Conservation (phyloP, 2,329 filamentous ascomycete genomes). For the Botrytis medusae region DNA sequence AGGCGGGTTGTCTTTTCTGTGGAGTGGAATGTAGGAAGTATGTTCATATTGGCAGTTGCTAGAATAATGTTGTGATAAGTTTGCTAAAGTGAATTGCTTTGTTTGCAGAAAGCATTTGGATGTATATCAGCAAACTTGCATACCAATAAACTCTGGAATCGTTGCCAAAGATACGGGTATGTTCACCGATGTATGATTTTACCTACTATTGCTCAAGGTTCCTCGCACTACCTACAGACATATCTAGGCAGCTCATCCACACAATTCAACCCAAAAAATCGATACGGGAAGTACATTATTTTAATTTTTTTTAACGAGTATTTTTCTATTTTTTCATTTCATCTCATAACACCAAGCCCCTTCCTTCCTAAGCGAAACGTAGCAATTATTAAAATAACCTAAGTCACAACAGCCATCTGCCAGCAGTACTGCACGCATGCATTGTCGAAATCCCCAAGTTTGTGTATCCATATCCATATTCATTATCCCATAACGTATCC, state of each 20-base stretch:
- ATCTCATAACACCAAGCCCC: background rate
- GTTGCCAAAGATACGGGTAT: background rate
- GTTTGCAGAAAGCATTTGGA: too few relatives aligned
- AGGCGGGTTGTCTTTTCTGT: background rate
- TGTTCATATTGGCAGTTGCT: background rate
- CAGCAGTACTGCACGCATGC: background rate
- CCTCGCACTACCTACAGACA: background rate
- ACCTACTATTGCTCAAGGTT: background rate
- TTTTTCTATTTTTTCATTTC: background rate
- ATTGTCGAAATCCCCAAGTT: background rate
- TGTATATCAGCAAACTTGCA: background rate
- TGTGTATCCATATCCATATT: background rate
- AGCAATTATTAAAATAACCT: background rate
- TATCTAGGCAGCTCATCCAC: background rate
- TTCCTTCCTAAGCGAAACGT: background rate
- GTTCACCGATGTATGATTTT: background rate
- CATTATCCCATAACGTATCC: background rate
- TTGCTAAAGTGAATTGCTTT: background rate
- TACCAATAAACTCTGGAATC: background rate
- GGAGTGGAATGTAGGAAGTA: background rate
- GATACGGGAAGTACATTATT: background rate
- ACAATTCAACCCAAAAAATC: background rate
- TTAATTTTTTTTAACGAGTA: background rate
- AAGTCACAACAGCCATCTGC: slow-evolving; percentile 1
- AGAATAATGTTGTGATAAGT: background rate